Evolutionary conservation across 2,329 filamentous ascomycete genomes (phyloP), one percentile per base, ranked within the genome.

Genomic region (Verticillium alfalfae): DNA sequence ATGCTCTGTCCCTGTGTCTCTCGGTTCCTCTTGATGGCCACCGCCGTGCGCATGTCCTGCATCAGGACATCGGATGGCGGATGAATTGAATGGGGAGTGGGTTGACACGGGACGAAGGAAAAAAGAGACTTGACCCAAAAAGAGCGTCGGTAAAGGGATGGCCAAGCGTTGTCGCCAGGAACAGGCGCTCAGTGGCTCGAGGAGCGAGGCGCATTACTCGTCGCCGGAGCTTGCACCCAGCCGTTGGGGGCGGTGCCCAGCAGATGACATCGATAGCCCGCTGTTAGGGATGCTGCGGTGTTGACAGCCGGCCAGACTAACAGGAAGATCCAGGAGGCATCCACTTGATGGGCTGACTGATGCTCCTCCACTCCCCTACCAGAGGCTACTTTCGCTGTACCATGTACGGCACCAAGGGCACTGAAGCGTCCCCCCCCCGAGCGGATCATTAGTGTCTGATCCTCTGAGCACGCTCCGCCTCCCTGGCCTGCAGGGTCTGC

Each of bases 391-490:
- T 52, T 18, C 5, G 9, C 36, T 37, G 36, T n/a, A 18, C 26
- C 26, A 31, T 31, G 26, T 31, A 31, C 3, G 26, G 26, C 5
- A 31, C 26, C 26, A 31, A 31, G 26, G 26, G 26, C 26, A 31
- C 26, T 31, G 26, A 31, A 31, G 26, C 26, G 26, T 31, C 26
- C 5, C 26, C 26, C 9, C 5, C 45, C 18, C 45, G 13, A 52
- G 45, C 18, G 45, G 45, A 22, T 22, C 5, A 31, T 31, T 22
- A 52, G 45, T n/a, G 45, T 52, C 45, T 22, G 45, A 52, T 52
- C 45, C 45, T 52, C 45, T 52, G 45, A 52, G 22, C 62, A 57
- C 57, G 54, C 56, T 68, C 67, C 69, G 71, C 68, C 72, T 70
- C 71, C 69, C 62, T 65, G 65, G 63, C 62, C 56, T 55, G 60